Evolutionary conservation across 2,329 filamentous ascomycete species (phyloP), one percentile per base, ranked within the genome.

Genomic region (Talaromyces sp.): DNA sequence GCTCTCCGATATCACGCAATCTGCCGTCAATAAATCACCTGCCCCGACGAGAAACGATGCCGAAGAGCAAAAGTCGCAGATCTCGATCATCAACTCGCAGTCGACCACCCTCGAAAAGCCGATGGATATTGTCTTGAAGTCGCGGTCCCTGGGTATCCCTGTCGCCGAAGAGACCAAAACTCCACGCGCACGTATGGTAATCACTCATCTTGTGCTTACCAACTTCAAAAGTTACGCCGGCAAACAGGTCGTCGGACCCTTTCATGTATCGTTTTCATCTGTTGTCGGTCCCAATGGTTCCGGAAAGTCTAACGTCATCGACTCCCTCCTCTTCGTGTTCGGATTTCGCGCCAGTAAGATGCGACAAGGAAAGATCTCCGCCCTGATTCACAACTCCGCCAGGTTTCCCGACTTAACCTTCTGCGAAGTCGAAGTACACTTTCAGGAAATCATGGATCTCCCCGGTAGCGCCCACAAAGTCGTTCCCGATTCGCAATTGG

Each of bases 171-270:
- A 96, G 75, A 88, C 92, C 29, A 86, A 85, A 0, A 88, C 86
- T 0, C 91, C 93, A 1, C 96, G 93, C 76, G 83, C 92, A 61
- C 90, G 95, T 62, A 93, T 95, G 69, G 94, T 98, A 63, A 94
- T 99, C 69, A 95, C 92, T 19, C 92, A 97, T 75, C 83, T 99
- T 58, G 89, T 96, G 67, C 84, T 99, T 71, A 96, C 88, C 70
- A 99, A 99, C 79, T 99, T 99, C 87, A 99, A 99, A 82, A 98
- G 94, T 81, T 99, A 99, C 76, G 95, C 95, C 17, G 95, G 95
- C 3, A 85, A 91, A 68, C 95, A 99, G 77, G 90, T 96, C 79
- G 95, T 99, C 66, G 95, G 95, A 0, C 95, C 95, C 0, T 99
- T 99, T 77, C 95, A 99, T 76, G 86, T 92, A 1, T 99, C 95